Percentiles rank a stretch among this genome's conserved stretches.
phyloP scores from a whole-genome alignment of 2,329 filamentous ascomycete genomes.

The Fusarium sp. region DNA sequence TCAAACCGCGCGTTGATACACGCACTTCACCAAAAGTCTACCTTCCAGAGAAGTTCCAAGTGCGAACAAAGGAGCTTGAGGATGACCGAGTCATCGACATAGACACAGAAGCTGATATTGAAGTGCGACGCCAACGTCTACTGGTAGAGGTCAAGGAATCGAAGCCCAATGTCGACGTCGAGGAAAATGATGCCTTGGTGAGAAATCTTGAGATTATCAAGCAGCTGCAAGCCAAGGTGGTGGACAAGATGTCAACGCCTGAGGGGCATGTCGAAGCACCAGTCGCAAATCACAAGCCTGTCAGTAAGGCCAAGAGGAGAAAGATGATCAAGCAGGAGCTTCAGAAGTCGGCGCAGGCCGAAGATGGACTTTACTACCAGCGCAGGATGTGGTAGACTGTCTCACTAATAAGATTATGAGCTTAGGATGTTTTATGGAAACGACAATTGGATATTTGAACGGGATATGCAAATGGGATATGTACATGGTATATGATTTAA shows the following conservation, averaged over 20 bases:
- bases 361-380: constrained; percentile 64
- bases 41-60: constrained; percentile 62
- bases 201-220: constrained; percentile 50
- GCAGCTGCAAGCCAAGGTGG: constrained; percentile 48
- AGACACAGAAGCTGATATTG: constrained; percentile 51
- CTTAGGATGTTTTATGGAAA: constrained; percentile 21
- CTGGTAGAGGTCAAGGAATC: constrained; percentile 53
- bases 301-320: constrained; percentile 65
- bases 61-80: constrained; percentile 57
- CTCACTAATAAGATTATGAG: background rate
- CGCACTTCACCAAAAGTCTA: constrained; percentile 59
- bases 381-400: constrained; percentile 62
- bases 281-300: constrained; percentile 57
- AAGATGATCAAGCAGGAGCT: constrained; percentile 70
- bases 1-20: constrained; percentile 61
- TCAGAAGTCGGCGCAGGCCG: constrained; percentile 57
- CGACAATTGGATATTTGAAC: constrained; percentile 1
- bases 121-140: constrained; percentile 42
- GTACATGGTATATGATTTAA: background rate
- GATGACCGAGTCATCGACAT: constrained; percentile 59
- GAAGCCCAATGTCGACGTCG: constrained; percentile 39
- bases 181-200: constrained; percentile 27
- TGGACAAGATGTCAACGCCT: constrained; percentile 48
- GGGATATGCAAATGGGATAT: background rate
- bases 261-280: constrained; percentile 52